Evolutionary conservation across 139 green algal species (phyloP).

Genomic region (Pleodorina starrii): DNA sequence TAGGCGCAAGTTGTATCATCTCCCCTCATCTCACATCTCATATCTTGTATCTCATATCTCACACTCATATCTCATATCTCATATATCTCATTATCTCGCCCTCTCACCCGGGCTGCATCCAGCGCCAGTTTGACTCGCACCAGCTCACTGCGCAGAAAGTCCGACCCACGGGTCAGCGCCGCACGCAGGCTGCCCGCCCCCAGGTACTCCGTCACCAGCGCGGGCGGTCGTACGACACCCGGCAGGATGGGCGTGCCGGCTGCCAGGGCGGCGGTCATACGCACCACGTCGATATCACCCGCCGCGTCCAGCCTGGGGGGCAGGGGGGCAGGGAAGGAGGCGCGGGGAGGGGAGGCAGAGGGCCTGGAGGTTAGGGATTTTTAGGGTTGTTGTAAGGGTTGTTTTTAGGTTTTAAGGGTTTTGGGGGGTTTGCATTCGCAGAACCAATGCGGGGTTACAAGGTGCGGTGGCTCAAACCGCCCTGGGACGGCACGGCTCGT

Average conservation of each 20-base stretch:
- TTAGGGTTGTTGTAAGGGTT: too few species aligned
- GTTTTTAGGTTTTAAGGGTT: too few species aligned
- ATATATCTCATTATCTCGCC: background rate
- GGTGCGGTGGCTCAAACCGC: too few species aligned
- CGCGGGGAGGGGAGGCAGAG: too few species aligned
- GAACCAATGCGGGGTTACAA: too few species aligned
- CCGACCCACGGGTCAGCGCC: conserved; percentile 68
- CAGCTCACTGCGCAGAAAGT: conserved; percentile 55
- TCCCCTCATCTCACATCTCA: background rate
- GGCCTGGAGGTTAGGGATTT: too few species aligned
- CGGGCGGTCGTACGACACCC: conserved; percentile 73
- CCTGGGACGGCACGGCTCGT: too few species aligned
- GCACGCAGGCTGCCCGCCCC: conserved; percentile 71
- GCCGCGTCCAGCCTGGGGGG: conserved; percentile 23
- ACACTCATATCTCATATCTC: background rate
- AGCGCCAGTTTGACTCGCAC: conserved; percentile 65
- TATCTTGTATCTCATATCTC: background rate
- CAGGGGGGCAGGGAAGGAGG: too few species aligned
- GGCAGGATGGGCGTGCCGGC: conserved; percentile 30
- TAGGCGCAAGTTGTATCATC: too few species aligned
- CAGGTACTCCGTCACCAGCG: conserved; percentile 85
- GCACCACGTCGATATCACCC: conserved; percentile 48
- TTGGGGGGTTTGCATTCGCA: too few species aligned
- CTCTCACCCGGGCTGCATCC: conserved; percentile 57
- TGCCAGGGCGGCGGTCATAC: conserved; percentile 45